Evolutionary conservation across 768 basidiomycete genomes (phyloP).

Genomic region (Amanita thiersii): DNA sequence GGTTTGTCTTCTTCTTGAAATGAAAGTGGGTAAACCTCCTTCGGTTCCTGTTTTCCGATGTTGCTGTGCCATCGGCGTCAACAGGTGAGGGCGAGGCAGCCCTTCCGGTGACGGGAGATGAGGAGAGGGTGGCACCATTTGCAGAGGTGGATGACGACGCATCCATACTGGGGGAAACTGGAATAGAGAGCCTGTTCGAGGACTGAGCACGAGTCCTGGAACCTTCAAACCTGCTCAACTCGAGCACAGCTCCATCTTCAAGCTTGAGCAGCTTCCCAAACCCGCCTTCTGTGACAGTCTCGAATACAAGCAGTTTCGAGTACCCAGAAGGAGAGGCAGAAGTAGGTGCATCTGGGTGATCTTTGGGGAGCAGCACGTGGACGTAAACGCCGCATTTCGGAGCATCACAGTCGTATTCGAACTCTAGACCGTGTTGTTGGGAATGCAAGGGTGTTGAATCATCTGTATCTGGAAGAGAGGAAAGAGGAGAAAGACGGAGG

Average conservation of each 20-base stretch:
- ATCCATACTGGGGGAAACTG: conserved; percentile 10
- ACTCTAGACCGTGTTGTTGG: conserved; percentile 76
- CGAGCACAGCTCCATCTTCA: conserved; percentile 73
- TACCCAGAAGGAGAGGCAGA: conserved; percentile 25
- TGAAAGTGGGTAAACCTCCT: conserved; percentile 62
- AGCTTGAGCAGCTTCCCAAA: conserved; percentile 70
- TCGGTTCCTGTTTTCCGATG: conserved; percentile 18
- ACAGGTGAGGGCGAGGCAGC: conserved; percentile 3
- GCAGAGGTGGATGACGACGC: conserved; percentile 8
- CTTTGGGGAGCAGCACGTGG: conserved; percentile 61
- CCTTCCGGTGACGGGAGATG: conserved; percentile 4
- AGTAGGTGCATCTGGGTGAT: conserved; percentile 46
- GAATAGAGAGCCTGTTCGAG: conserved; percentile 16
- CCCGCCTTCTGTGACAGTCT: conserved; percentile 69
- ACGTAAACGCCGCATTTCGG: conserved; percentile 79
- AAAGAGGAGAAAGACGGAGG: conserved; percentile 64
- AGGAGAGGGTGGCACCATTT: conserved; percentile 6
- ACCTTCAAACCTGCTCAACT: conserved; percentile 69
- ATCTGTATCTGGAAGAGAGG: conserved; percentile 35
- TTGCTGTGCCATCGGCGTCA: conserved; percentile 9
- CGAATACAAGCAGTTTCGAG: conserved; percentile 49
- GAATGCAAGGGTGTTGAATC: conserved; percentile 31
- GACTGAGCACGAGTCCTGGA: conserved; percentile 11
- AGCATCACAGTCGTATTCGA: conserved; percentile 88
- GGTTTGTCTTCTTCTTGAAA: conserved; percentile 48